A percentile compares a stretch with the other conserved stretches of the same genome.
These are phyloP conservation scores for Lactarius evosmus DNA, from an alignment of 768 basidiomycete species.

Conservation along the genomic window DNA sequence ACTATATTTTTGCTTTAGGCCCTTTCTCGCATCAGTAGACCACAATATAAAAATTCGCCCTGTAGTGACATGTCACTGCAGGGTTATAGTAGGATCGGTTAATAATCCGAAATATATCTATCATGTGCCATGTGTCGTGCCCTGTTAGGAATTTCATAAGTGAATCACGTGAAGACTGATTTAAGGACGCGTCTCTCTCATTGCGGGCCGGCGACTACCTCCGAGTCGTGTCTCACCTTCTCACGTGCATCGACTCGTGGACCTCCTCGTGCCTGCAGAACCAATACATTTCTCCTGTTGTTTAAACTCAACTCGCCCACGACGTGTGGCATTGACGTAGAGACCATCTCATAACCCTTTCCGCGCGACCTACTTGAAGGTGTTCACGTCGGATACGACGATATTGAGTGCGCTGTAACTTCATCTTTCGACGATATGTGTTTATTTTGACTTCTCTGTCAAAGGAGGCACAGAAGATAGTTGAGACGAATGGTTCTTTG, in stretches of 20 bases:
- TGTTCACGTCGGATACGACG: conserved; percentile 2
- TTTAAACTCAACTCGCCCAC: not conserved
- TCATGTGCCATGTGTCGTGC: too few species aligned
- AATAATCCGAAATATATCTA: too few species aligned
- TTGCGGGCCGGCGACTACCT: not conserved
- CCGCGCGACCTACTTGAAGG: not conserved
- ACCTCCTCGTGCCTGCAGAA: too few species aligned
- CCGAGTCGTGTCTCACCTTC: not conserved
- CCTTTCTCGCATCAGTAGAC: too few species aligned
- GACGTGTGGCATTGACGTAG: not conserved
- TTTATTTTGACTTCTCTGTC: not conserved
- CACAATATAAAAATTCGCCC: too few species aligned
- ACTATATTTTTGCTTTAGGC: not conserved
- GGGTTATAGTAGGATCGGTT: too few species aligned
- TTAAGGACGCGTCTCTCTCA: not conserved
- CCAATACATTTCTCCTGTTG: too few species aligned
- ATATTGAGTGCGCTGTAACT: conserved; percentile 7
- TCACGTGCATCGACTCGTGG: not conserved
- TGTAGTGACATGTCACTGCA: too few species aligned
- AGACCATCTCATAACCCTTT: not conserved
- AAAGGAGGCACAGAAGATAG: not conserved
- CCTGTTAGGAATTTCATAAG: too few species aligned
- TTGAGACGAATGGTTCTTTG: not conserved
- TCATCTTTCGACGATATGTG: not conserved
- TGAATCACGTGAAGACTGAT: not conserved